Percentiles rank a stretch among this genome's conserved stretches.
Conservation (phyloP, 225 moss, liverwort and hornwort genomes). For the Lunularia cruciata region DNA sequence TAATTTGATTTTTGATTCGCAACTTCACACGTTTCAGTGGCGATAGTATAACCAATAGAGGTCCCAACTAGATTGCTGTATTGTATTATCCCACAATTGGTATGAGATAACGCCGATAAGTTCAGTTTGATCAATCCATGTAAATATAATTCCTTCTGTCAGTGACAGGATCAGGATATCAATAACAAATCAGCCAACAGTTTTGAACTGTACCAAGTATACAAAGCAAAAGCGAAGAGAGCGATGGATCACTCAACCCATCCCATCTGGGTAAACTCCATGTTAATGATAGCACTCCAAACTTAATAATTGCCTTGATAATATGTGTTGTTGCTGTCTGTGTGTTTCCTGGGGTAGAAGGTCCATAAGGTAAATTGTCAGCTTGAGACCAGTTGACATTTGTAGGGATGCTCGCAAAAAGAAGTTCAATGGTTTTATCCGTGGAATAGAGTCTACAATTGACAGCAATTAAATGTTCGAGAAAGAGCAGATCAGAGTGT, state of each 20-base stretch:
- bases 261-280: constrained; percentile 92
- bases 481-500: no score
- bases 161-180: constrained; percentile 58
- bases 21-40: constrained; percentile 60
- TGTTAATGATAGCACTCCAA: constrained; percentile 69
- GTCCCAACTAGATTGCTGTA: constrained; percentile 84
- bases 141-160: constrained; percentile 86
- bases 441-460: no score
- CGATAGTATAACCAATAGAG: constrained; percentile 79
- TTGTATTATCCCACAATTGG: constrained; percentile 57
- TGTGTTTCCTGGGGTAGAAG: constrained; percentile 57
- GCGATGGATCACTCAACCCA: constrained; percentile 76
- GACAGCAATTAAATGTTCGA: no score
- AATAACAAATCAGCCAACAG: constrained; percentile 74
- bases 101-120: constrained; percentile 32
- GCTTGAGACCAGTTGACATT: no score
- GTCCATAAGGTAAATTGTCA: no score
- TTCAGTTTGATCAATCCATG: constrained; percentile 81
- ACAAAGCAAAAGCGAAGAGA: constrained; percentile 61
- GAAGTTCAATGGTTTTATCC: no score
- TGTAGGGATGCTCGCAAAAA: no score
- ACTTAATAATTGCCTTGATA: constrained; percentile 85
- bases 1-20: constrained; percentile 66
- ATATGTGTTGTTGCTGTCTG: constrained; percentile 75
- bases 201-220: constrained; percentile 70